Conservation (phyloP, 345 rosid species). For the Excoecaria agallocha region DNA sequence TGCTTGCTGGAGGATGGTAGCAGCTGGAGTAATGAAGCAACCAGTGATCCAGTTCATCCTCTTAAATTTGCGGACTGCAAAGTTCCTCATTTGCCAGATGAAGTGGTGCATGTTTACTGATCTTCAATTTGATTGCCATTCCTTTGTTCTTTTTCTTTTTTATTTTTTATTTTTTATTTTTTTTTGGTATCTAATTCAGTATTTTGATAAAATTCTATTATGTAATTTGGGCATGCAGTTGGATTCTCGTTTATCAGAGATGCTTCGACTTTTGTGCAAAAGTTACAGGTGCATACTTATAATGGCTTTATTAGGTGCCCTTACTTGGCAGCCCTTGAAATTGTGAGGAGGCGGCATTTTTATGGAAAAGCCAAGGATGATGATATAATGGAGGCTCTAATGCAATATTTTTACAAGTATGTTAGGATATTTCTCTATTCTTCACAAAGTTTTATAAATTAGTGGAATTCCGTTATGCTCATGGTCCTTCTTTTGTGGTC, state of each 20-base stretch:
- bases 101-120: slow-evolving; percentile 50
- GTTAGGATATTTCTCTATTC: background rate
- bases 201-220: slow-evolving; percentile 16
- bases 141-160: too few species aligned
- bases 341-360: slow-evolving; percentile 72
- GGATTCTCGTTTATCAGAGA: slow-evolving; percentile 65
- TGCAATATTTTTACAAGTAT: slow-evolving; percentile 73
- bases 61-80: slow-evolving; percentile 50
- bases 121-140: slow-evolving; percentile 15
- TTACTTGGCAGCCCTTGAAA: slow-evolving; percentile 74
- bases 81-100: slow-evolving; percentile 64
- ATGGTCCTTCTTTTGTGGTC: background rate
- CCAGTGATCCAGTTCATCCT: slow-evolving; percentile 44
- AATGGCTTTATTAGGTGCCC: slow-evolving; percentile 62
- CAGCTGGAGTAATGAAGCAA: slow-evolving; percentile 48
- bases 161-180: too few species aligned
- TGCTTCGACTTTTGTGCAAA: slow-evolving; percentile 63
- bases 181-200: slow-evolving; percentile 14
- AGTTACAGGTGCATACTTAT: slow-evolving; percentile 49
- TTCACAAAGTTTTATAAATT: background rate
- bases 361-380: slow-evolving; percentile 61
- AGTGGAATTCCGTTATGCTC: background rate
- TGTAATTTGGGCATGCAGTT: slow-evolving; percentile 53
- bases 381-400: slow-evolving; percentile 54
- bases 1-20: slow-evolving; percentile 88